Conservation (phyloP, 495 filamentous ascomycete species). For the Penicillium fimorum region DNA sequence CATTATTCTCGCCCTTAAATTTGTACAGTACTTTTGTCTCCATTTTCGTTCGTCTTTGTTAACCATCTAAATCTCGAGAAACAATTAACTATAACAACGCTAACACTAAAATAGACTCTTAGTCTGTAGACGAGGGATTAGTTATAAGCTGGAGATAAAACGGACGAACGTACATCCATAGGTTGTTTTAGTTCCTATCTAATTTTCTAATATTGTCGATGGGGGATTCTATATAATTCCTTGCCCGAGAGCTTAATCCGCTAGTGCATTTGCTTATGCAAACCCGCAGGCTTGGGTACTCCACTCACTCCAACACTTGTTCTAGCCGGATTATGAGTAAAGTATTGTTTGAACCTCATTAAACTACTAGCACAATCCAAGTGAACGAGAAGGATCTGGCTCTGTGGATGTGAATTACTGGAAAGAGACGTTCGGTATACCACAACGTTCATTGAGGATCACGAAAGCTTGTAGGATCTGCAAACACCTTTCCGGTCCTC, state of each 20-base stretch:
- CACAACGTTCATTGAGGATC: no score
- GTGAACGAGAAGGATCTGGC: no score
- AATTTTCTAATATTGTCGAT: neutral
- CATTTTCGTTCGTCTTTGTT: neutral
- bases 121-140: neutral
- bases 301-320: neutral
- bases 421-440: no score
- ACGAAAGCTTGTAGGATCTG: no score
- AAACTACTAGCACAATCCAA: no score
- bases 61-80: neutral
- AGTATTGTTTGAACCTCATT: no score
- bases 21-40: neutral
- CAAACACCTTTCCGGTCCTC: no score
- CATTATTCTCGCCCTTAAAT: neutral
- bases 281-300: neutral
- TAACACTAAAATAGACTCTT: neutral
- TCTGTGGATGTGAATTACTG: no score
- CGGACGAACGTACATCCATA: neutral
- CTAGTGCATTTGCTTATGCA: neutral
- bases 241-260: neutral
- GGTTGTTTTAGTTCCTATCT: neutral
- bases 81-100: neutral
- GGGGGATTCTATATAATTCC: neutral
- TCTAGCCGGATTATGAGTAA: neutral
- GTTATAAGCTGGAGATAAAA: neutral